Evolutionary conservation across 2,329 filamentous ascomycete species (phyloP), one percentile per base, ranked within the genome.

Genomic region (Epicoccum sorghinum): DNA sequence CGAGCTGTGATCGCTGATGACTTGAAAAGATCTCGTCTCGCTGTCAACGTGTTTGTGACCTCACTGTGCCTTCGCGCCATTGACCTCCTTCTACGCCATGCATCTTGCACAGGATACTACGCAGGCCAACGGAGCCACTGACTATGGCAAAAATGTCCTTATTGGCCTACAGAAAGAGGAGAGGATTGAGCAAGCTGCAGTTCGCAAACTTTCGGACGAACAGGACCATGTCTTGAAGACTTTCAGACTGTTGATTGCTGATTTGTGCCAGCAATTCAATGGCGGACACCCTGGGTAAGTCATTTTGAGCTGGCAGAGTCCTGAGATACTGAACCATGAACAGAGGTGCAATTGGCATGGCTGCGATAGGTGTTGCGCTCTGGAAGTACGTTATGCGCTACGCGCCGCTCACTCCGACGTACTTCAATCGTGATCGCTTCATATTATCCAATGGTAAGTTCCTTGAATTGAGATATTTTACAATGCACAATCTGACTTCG

Each of bases 241-340:
- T 5, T 88, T 88, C 66, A 78, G 87, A 49, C 75, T 83, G 44
- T 73, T 89, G 27, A 86, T 89, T 54, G 85, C 87, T 39, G 87
- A 90, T 67, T 73, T 90, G 3, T 89, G 86, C 64, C 81, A 89
- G 68, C 86, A 89, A 60, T 90, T 88, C 72, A 84, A 84, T 58
- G 86, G 86, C 32, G 87, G 87, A 0, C 87, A 89, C 66, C 87
- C 86, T 14, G 87, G 86, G 83, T 86, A 76, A 62, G 78, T 46
- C 41, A 36, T 7, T 8, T 10, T 18, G 3, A 7, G 3, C 37
- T 18, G 13, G 7, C 32, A 10, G 25, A n/a, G 9, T 9, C 10
- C 6, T 12, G 36, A 14, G 6, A 18, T 23, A 33, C 58, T 64
- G 40, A 63, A 13, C 23, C 2, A 33, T 2, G 1, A 10, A 9